These are phyloP conservation scores for Diaporthe sp. DNA, from an alignment of 2,329 filamentous ascomycete genomes.

Conservation along the genomic window DNA sequence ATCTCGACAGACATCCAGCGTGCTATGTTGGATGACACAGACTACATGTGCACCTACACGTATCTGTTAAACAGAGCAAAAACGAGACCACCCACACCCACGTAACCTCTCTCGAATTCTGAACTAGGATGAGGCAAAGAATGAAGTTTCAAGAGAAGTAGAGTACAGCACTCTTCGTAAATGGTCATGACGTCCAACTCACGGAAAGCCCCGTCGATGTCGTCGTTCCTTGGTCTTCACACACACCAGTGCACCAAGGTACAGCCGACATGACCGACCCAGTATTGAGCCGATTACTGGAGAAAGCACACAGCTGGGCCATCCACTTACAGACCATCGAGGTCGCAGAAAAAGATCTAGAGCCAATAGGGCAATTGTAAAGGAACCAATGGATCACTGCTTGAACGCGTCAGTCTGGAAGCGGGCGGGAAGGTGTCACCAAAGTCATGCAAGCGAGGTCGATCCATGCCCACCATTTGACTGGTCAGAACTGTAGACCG, in stretches of 20 bases:
- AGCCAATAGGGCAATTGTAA: not conserved
- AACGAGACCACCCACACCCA: not conserved
- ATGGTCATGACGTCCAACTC: not conserved
- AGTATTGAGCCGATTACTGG: not conserved
- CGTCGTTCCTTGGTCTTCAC: not conserved
- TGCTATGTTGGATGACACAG: too few species aligned
- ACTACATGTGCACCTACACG: not conserved
- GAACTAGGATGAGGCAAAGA: not conserved
- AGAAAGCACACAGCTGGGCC: not conserved
- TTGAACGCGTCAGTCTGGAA: not conserved
- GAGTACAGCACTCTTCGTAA: not conserved
- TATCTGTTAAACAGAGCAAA: not conserved
- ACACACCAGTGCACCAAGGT: not conserved
- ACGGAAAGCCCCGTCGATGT: not conserved
- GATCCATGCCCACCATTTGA: not conserved
- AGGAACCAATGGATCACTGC: not conserved
- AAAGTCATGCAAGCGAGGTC: not conserved
- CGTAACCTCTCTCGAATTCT: not conserved
- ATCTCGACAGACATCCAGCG: too few species aligned
- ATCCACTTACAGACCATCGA: not conserved
- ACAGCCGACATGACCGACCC: not conserved
- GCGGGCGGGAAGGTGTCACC: not conserved
- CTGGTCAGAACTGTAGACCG: slow-evolving; percentile 4
- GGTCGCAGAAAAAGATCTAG: not conserved
- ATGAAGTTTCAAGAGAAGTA: not conserved